These are phyloP conservation scores for Cercospora sp. DNA, from an alignment of 2,329 filamentous ascomycete genomes.

Conservation along the genomic window DNA sequence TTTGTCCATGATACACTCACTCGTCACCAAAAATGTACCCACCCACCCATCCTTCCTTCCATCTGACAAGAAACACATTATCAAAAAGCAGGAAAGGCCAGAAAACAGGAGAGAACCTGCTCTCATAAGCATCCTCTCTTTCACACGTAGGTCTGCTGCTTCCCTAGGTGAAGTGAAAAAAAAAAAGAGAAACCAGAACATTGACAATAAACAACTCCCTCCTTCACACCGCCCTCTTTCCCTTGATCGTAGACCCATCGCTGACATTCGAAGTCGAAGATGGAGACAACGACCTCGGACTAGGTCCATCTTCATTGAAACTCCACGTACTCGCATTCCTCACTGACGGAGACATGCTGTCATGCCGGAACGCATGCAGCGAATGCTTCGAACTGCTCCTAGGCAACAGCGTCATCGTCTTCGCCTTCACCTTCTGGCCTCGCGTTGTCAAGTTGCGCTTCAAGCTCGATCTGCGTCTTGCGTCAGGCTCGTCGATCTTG, in stretches of 20 bases:
- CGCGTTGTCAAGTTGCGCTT: constrained; percentile 9
- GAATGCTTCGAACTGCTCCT: constrained; percentile 6
- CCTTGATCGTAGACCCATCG: constrained; percentile 1
- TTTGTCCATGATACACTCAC: background rate
- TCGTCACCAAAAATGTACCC: background rate
- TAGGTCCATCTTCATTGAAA: background rate
- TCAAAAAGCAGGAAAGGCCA: background rate
- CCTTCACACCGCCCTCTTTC: background rate
- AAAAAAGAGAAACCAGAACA: background rate
- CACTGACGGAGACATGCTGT: background rate
- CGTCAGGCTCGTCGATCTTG: background rate
- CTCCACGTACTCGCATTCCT: background rate
- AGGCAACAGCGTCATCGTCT: constrained; percentile 10
- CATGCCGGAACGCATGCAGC: background rate
- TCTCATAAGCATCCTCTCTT: background rate
- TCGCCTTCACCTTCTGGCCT: constrained; percentile 2
- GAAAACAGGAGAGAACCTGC: background rate
- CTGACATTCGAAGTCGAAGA: background rate
- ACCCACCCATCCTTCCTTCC: background rate
- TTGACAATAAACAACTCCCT: background rate
- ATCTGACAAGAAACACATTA: background rate
- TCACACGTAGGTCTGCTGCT: constrained; percentile 4
- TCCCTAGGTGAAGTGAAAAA: background rate
- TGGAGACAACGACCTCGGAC: background rate
- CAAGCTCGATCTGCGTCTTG: constrained; percentile 12